Evolutionary conservation across 257 asterid genomes (phyloP), one percentile per base, ranked within the genome.

Genomic region (Solanum stenotomum): DNA sequence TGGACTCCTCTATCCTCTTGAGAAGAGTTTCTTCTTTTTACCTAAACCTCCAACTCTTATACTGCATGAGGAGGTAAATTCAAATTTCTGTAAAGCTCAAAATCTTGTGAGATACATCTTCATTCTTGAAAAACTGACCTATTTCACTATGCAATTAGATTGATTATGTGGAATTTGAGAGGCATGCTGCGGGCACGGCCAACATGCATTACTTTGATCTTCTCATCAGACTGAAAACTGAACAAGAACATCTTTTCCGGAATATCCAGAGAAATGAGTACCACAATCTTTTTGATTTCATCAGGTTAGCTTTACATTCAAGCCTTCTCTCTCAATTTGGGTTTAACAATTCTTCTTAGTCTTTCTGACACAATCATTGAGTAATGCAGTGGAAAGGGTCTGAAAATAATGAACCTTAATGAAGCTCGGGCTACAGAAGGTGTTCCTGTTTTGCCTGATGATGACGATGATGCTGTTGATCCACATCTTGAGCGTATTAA

Each of bases 41-140:
- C 99, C 99, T 89, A 97, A 96, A 86, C 99, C 99, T 29, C 99
- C 98, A 72, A 96, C 99, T 85, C 95, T 96, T 83, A 95, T 97
- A 89, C 99, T 97, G 86, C 98, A 96, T 2, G 99, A 97, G 77
- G 99, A 97, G 96, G 99, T 96, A 90, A 8, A 40, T 82, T 83
- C 49, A 86, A 49, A 56, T 71, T 46, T 84, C 16, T 72, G 10
- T 49, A 33, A 5, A 10, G 88, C 37, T 27, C 31, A 44, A 33
- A 33, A 31, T 46, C 10, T 13, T 72, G 67, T 72, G 72, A 23
- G 14, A 16, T 72, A 70, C 84, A 18, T 85, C 35, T 86, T 67
- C 88, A 52, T 70, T 72, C 84, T 89, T 85, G 88, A 83, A n/a
- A 25, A 38, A 75, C 87, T 89, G 87, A 88, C 72, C 72, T 46